Base-by-base conservation (phyloP, 2,329 filamentous ascomycete species). In the Pyricularia sp. region DNA sequence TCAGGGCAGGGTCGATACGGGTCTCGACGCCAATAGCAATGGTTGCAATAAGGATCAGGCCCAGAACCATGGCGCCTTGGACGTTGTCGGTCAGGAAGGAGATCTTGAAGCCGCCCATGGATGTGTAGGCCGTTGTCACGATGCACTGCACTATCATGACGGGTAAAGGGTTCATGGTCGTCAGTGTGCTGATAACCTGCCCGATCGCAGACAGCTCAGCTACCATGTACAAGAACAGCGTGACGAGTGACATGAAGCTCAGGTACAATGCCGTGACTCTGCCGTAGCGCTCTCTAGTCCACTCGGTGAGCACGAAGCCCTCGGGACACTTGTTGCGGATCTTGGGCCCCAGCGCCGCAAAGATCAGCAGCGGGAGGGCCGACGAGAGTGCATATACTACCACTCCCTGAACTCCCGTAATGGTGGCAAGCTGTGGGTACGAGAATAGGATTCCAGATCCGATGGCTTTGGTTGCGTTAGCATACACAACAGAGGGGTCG, bases 181-280 rank as follows among this genome's bases (percentile, higher is more conserved):
- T 94, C 73, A 95, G 79, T 10, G 90, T 85, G 70, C 80, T 90
- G 74, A 94, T 84, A 58, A 94, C 92, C 78, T 94, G 92, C 67
- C 93, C 91, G 31, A 95, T 82, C 14, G 92, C 91, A 10, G 91
- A 94, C 63, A 95, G 84, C 81, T 95, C 92, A 25, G 91, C 88
- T 30, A 94, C 88, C 92, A 95, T 94, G 83, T 94, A 95, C 67
- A 95, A 78, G 77, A 94, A 95, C 73, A 95, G 84, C 1, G 92
- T 94, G 66, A 93, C 88, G 66, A 94, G 83, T 64, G 91, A 93
- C 81, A 94, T 83, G 74, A 91, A 85, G 77, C 91, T 93, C 71
- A 95, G 82, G 76, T 92, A 94, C 55, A 94, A 79, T 68, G 89
- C 90, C 7, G 90, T 84, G 42, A 88, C 76, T 2, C 84, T 76